Base-by-base conservation (phyloP, 257 asterid genomes). In the Echium plantagineum region DNA sequence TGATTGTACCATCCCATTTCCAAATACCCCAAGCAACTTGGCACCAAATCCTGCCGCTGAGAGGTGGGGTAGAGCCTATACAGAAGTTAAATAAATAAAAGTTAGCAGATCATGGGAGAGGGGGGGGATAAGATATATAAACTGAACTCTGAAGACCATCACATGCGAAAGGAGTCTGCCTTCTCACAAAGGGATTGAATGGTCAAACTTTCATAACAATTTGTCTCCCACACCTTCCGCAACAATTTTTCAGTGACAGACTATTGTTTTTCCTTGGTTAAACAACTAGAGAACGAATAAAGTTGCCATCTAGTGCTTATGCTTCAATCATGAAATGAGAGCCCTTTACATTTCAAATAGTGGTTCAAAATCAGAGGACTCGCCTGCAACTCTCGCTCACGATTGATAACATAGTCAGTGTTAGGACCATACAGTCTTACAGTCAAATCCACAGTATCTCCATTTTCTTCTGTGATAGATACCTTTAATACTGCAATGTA, bases 1-100 rank as follows among this genome's bases (percentile, higher is more conserved):
- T 19, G 98, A 91, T 66, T 91, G 98, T 78, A 91, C 96, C 98
- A 91, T 91, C 66, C 98, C 98, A 75, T 91, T 91, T 57, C 93
- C 93, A 71, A 91, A 91, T 62, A 91, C 86, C 42, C 95, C 98
- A 63, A 91, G 90, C 83, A 91, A 75, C 88, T 83, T 85, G 65
- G 98, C 98, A 69, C 98, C 98, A 76, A 91, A 91, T 69, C 98
- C 98, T 66, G 96, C 95, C 31, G 83, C 96, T 57, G 96, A 91
- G 75, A 91, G 96, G 78, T 82, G 65, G 56, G 90, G 95, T 69
- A 91, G 85, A 57, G 98, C 94, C 98, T 87, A 71, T 67, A 71
- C 66, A 71, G 47, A 56, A 54, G 59, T 59, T 21, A 20, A 42
- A 9, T 12, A 24, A 52, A 30, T 49, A 47, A 46, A 67, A 42